Percentiles rank a stretch among this genome's conserved stretches.
These are phyloP conservation scores for Plantago elongata DNA, from an alignment of 257 asterid genomes.

Conservation along the genomic window DNA sequence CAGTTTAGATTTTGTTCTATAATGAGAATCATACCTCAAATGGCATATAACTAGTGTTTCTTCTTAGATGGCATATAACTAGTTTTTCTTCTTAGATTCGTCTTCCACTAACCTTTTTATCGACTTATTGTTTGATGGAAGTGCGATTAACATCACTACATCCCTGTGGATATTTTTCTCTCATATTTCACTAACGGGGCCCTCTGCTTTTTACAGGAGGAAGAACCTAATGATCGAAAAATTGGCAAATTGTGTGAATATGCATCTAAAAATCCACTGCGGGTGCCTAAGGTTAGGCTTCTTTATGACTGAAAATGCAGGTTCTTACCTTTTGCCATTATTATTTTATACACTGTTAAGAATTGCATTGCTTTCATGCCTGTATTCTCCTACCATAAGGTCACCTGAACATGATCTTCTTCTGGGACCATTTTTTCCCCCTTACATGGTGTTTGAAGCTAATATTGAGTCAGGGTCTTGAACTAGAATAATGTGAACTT, in stretches of 20 bases:
- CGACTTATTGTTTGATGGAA: slow-evolving; percentile 6
- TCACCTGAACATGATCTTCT: no score
- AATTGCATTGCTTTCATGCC: no score
- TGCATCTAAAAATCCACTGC: slow-evolving; percentile 70
- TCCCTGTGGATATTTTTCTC: slow-evolving; percentile 8
- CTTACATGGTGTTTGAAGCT: background rate
- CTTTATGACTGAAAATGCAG: background rate
- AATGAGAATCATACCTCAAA: no score
- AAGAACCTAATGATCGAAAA: slow-evolving; percentile 70
- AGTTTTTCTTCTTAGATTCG: no score
- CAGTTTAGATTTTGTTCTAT: no score
- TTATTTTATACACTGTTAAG: no score
- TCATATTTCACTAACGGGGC: slow-evolving; percentile 17
- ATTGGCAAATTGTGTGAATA: slow-evolving; percentile 73
- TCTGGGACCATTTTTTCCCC: background rate
- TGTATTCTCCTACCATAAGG: no score
- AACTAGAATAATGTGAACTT: no score
- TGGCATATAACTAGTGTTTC: no score
- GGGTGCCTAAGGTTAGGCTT: slow-evolving; percentile 68
- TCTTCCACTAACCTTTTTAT: background rate
- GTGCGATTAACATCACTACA: slow-evolving; percentile 3
- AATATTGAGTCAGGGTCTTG: no score
- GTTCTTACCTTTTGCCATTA: no score
- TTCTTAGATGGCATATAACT: no score
- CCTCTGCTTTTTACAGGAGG: slow-evolving; percentile 42